Base-by-base conservation (phyloP, 2,329 filamentous ascomycete genomes). In the Stachybotrys elegans region DNA sequence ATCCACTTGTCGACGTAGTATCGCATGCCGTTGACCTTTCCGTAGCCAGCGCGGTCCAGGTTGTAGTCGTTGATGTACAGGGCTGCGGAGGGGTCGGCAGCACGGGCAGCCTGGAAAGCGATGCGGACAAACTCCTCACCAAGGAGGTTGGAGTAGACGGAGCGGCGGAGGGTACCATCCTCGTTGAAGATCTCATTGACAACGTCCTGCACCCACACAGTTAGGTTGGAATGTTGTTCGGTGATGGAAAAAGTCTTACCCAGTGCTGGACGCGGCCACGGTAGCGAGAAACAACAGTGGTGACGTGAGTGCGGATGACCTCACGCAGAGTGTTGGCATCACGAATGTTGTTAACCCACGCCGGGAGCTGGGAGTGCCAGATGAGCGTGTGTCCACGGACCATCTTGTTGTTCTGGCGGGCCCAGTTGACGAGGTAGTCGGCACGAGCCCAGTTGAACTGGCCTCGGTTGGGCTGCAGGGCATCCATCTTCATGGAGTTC, bases 11-110 rank as follows among this genome's bases (percentile, higher is more conserved):
- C 75, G 55, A 88, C 83, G 55, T 81, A 67, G 39, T 56, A 59
- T 12, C 75, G 69, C 68, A 83, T 76, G 44, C 70, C 71, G 39
- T 51, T 63, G 29, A 69, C 69, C 69, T 88, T 88, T 50, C 73
- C 67, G 56, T 74, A 73, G 50, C 53, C 71, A 20, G 81, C 72
- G 43, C 64, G 68, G 66, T 84, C 82, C 44, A 84, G 74, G 66
- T 84, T 84, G 66, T 73, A 78, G 60, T 88, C 83, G 64, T 88
- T 88, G 66, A 88, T 84, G 69, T 85, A 88, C 35, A 88, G 71
- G 65, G 82, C 83, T 5, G 80, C 81, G 46, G 65, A 56, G 4
- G 84, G 81, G 60, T 87, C 84, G 13, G 81, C 83, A 14, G 70
- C 70, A 44, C 76, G 74, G 19, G 84, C 84, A 7, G 83, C 77